Percentiles rank a stretch among this genome's conserved stretches.
Evolutionary conservation across 768 basidiomycete species (phyloP).

Genomic region (Psilocybe cubensis): DNA sequence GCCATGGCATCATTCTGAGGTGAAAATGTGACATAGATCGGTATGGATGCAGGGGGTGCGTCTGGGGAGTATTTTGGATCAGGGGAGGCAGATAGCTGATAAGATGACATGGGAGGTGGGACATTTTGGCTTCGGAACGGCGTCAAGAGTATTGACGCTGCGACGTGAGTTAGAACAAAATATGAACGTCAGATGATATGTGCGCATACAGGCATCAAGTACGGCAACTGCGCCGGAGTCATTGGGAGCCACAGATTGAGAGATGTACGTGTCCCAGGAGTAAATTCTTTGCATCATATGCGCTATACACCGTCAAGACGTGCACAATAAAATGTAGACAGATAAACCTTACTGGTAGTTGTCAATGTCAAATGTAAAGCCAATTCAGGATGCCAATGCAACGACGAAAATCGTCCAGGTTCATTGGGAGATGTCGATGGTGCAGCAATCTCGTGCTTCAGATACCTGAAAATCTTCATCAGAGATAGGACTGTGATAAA

Average conservation of each 20-base stretch:
- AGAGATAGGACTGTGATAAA: background rate
- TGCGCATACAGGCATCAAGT: slow-evolving; percentile 79
- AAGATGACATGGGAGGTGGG: slow-evolving; percentile 97
- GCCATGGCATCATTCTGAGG: slow-evolving; percentile 58
- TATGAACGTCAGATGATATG: background rate
- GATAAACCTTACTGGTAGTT: slow-evolving; percentile 55
- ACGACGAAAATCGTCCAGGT: slow-evolving; percentile 65
- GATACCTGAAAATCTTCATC: slow-evolving; percentile 59
- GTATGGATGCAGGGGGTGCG: slow-evolving; percentile 37
- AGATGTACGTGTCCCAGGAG: slow-evolving; percentile 78
- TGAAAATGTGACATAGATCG: slow-evolving; percentile 72
- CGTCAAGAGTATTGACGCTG: slow-evolving; percentile 80
- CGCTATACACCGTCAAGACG: slow-evolving; percentile 34
- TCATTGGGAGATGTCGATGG: slow-evolving; percentile 31
- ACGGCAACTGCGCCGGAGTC: slow-evolving; percentile 90
- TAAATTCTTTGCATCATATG: slow-evolving; percentile 64
- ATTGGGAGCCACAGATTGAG: slow-evolving; percentile 58
- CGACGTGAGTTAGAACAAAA: background rate
- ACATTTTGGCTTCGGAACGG: slow-evolving; percentile 94
- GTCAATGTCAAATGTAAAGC: slow-evolving; percentile 66
- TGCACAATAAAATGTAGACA: background rate
- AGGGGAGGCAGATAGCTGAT: slow-evolving; percentile 38
- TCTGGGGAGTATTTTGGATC: slow-evolving; percentile 19
- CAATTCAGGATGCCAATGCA: slow-evolving; percentile 89
- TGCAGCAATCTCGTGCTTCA: slow-evolving; percentile 85